Evolutionary conservation across 2,329 filamentous ascomycete genomes (phyloP).

Genomic region (Sclerotinia trifoliorum): DNA sequence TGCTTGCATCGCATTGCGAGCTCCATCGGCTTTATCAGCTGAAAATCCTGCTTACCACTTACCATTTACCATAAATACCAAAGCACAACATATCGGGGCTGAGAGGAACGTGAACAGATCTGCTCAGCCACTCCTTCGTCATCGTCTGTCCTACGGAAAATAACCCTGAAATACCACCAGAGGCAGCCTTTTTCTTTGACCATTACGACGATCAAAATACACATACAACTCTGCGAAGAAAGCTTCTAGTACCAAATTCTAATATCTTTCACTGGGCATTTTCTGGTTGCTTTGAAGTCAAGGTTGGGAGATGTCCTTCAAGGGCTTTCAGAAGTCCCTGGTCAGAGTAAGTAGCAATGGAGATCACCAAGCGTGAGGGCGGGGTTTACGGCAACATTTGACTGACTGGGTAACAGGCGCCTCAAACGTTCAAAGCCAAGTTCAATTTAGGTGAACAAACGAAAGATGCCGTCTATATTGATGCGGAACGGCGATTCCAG

Average conservation of each 20-base stretch:
- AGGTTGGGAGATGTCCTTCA: slow-evolving; percentile 76
- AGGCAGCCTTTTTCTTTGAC: slow-evolving; percentile 4
- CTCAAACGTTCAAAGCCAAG: slow-evolving; percentile 84
- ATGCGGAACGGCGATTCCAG: slow-evolving; percentile 89
- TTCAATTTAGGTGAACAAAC: slow-evolving; percentile 97
- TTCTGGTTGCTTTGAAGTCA: slow-evolving; percentile 8
- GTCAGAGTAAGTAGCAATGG: slow-evolving; percentile 62
- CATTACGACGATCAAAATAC: slow-evolving; percentile 6
- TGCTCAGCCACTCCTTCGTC: slow-evolving; percentile 37
- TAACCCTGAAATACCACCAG: slow-evolving; percentile 18
- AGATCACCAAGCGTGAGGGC: slow-evolving; percentile 18
- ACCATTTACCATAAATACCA: slow-evolving; percentile 4
- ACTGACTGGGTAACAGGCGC: slow-evolving; percentile 55
- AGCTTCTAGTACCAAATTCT: background rate
- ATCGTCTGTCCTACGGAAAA: slow-evolving; percentile 27
- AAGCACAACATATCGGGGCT: slow-evolving; percentile 16
- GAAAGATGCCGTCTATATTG: slow-evolving; percentile 91
- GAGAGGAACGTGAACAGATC: slow-evolving; percentile 15
- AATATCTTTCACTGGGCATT: background rate
- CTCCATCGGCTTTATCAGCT: background rate
- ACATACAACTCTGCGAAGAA: background rate
- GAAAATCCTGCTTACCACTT: slow-evolving; percentile 1
- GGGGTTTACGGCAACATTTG: slow-evolving; percentile 33
- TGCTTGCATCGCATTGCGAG: background rate
- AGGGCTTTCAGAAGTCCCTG: slow-evolving; percentile 89